These are phyloP conservation scores for Escovopsis sp. DNA, from an alignment of 2,329 filamentous ascomycete genomes.

Conservation along the genomic window DNA sequence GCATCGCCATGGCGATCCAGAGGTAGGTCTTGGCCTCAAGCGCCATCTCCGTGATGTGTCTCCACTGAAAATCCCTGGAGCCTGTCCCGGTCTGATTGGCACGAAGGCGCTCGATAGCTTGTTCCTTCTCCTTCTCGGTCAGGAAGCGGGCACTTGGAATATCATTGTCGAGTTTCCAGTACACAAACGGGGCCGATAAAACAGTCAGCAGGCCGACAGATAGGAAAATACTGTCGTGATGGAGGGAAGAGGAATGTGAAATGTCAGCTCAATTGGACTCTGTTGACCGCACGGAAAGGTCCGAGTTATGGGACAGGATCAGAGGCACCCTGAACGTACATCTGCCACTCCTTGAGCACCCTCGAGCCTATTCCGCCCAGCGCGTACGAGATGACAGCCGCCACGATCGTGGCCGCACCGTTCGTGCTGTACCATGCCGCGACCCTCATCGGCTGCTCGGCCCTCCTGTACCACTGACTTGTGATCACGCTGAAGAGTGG, in stretches of 20 bases:
- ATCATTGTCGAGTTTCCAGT: constrained; percentile 44
- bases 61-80: constrained; percentile 51
- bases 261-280: background rate
- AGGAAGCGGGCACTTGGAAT: constrained; percentile 40
- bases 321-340: too few species aligned
- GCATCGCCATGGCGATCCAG: constrained; percentile 43
- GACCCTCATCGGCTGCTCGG: constrained; percentile 46
- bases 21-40: constrained; percentile 39
- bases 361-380: constrained; percentile 33
- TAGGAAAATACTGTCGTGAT: constrained; percentile 30
- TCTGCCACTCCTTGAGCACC: constrained; percentile 11
- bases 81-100: constrained; percentile 64
- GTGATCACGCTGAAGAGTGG: constrained; percentile 32
- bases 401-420: constrained; percentile 40
- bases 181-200: constrained; percentile 39
- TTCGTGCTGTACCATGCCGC: constrained; percentile 54
- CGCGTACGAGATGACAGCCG: constrained; percentile 39
- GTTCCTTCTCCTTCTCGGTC: constrained; percentile 46
- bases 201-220: constrained; percentile 47
- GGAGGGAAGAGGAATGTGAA: too few species aligned
- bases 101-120: constrained; percentile 56
- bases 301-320: too few species aligned
- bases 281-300: background rate
- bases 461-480: constrained; percentile 29
- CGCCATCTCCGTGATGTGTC: constrained; percentile 41